Conservation (phyloP, 164 flowering plant species). For the Taxillus chinensis region DNA sequence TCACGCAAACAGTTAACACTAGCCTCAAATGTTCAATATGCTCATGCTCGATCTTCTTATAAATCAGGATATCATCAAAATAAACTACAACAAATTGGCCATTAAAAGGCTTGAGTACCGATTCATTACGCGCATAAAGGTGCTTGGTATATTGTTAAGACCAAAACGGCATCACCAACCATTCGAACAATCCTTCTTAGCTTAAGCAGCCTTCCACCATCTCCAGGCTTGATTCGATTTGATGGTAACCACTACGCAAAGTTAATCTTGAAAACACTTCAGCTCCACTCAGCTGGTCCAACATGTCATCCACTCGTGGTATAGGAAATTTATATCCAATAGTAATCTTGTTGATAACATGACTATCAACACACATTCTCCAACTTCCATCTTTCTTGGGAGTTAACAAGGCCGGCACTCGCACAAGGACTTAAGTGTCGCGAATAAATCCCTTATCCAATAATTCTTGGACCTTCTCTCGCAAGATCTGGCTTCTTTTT, state of each 20-base stretch:
- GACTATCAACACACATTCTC: no score
- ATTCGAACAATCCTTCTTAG: conserved; percentile 9
- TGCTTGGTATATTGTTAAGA: conserved; percentile 10
- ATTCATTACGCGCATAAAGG: conserved; percentile 14
- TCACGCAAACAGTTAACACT: neutral
- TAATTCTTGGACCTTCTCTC: no score
- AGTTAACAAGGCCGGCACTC: no score
- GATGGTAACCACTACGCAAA: conserved; percentile 7
- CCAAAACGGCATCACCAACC: conserved; percentile 17
- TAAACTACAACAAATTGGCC: conserved; percentile 9
- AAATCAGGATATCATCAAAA: conserved; percentile 15
- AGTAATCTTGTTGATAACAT: no score
- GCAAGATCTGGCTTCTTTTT: no score
- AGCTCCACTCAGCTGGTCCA: neutral
- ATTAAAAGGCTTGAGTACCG: conserved; percentile 6
- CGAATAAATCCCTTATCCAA: no score
- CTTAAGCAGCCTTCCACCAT: conserved; percentile 15
- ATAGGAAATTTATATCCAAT: no score
- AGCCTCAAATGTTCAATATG: conserved; percentile 5
- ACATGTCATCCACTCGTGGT: no score
- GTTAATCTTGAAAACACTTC: conserved; percentile 7
- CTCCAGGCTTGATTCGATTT: conserved; percentile 3
- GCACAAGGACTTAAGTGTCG: no score
- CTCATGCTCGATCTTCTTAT: neutral
- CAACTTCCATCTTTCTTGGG: no score